Base-by-base conservation (phyloP, 2,329 filamentous ascomycete species). In the Amesomyces nigricolor region DNA sequence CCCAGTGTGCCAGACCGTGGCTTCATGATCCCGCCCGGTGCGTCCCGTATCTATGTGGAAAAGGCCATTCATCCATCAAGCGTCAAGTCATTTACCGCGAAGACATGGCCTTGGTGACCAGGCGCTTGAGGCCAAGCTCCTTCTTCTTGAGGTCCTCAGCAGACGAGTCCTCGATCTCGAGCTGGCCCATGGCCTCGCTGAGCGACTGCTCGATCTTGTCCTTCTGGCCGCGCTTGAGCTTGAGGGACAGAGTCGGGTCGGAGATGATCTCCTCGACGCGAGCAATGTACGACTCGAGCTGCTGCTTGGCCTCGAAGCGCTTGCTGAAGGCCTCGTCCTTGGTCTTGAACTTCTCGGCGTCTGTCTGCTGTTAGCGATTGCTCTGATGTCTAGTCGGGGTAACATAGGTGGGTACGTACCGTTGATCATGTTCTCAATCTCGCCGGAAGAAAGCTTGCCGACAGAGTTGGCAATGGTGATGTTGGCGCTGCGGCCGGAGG, bases 381-480 rank as follows among this genome's bases (percentile, higher is more conserved):
- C 7, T 4, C 13, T 45, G 22, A 45, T n/a, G 29, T 26, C 9
- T 26, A 26, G 22, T 26, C 22, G 4, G 22, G 22, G 22, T 2
- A 16, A 14, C 7, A 6, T n/a, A 2, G 22, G 2, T 9, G 9
- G 26, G 35, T 65, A 61, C 32, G 10, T 76, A 86, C 83, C 89
- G 73, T 79, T 88, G 74, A 99, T 90, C 92, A 97, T 97, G 80
- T 85, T 91, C 82, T 99, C 94, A 64, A 99, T 99, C 79, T 99
- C 94, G 61, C 78, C 77, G 52, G 87, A 88, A 61, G 91, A 96
- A 65, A 99, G 89, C 83, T 99, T 99, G 75, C 94, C 94, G 69
- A 99, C 92, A 58, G 94, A 96, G 86, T 99, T 99, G 77, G 89
- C 90, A 78, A 99, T 99, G 73, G 94, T 99, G 75, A 99, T 99